Conservation (phyloP, 148 eudicot genomes). For the Nyssa sinensis region DNA sequence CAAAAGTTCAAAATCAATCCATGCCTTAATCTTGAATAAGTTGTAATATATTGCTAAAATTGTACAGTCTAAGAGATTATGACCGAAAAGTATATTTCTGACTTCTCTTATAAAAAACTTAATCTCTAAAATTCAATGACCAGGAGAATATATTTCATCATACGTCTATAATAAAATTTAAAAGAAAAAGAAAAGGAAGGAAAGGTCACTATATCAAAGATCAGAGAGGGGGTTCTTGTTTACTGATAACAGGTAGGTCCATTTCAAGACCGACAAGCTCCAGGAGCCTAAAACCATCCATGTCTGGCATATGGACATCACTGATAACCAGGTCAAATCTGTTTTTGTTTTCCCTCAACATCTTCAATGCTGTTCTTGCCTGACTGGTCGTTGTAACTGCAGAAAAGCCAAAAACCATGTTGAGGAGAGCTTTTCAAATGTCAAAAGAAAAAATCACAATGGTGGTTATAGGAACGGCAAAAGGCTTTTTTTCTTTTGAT, state of each 20-base stretch:
- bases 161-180: too few species aligned
- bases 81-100: not conserved
- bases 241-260: slow-evolving; percentile 93
- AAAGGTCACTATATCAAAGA: slow-evolving; percentile 3
- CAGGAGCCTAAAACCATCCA: slow-evolving; percentile 94
- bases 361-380: slow-evolving; percentile 58
- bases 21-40: not conserved
- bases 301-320: slow-evolving; percentile 92
- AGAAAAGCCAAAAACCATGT: slow-evolving; percentile 6
- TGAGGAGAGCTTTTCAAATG: not conserved
- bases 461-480: not conserved
- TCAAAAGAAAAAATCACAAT: not conserved
- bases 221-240: slow-evolving; percentile 16
- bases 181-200: too few species aligned
- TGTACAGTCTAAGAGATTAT: not conserved
- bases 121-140: not conserved
- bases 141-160: too few species aligned
- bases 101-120: not conserved
- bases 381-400: slow-evolving; percentile 68
- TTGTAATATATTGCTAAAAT: not conserved
- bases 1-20: slow-evolving; percentile 8
- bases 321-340: slow-evolving; percentile 68
- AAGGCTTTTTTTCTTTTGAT: too few species aligned
- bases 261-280: slow-evolving; percentile 83
- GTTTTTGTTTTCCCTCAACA: slow-evolving; percentile 60